A percentile compares a stretch with the other conserved stretches of the same genome.
phyloP scores from a whole-genome alignment of 2,329 filamentous ascomycete species.

The Lojkania enalia region DNA sequence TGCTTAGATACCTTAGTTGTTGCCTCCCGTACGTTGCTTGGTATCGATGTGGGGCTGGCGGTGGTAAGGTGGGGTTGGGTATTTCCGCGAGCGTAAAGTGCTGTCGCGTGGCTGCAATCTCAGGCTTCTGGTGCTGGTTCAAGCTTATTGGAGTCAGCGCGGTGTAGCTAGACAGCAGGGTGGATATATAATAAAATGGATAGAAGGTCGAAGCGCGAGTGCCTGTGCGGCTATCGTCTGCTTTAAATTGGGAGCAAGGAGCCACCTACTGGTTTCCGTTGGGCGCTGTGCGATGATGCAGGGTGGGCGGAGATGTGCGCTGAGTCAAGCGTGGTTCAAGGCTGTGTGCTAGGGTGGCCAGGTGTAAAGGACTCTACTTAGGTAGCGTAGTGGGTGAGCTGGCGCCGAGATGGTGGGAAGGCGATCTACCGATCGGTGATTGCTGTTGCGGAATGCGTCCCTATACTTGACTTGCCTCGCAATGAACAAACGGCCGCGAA shows the following conservation, averaged over 20 bases:
- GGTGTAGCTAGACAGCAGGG: not conserved
- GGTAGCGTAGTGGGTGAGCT: no score
- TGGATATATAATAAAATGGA: slow-evolving; percentile 1
- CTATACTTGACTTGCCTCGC: not conserved
- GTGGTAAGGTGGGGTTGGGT: slow-evolving; percentile 5
- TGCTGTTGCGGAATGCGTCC: not conserved
- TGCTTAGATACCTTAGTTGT: no score
- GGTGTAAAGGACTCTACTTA: not conserved
- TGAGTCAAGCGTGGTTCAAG: slow-evolving; percentile 2
- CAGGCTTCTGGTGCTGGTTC: not conserved
- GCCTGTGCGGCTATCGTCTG: slow-evolving; percentile 10
- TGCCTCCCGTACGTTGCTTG: not conserved
- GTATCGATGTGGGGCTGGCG: slow-evolving; percentile 6
- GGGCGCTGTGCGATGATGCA: slow-evolving; percentile 16
- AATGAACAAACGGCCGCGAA: no score
- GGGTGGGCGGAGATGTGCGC: slow-evolving; percentile 7
- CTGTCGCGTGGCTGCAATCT: not conserved
- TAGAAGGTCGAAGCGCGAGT: not conserved
- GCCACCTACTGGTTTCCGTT: slow-evolving; percentile 11
- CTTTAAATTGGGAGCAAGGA: slow-evolving; percentile 12
- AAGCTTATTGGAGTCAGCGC: not conserved
- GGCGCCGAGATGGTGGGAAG: not conserved
- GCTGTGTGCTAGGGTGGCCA: not conserved
- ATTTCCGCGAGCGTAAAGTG: not conserved
- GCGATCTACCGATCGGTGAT: slow-evolving; percentile 7